Evolutionary conservation across 495 filamentous ascomycete genomes (phyloP).

Genomic region (Evansstolkia leycettana): DNA sequence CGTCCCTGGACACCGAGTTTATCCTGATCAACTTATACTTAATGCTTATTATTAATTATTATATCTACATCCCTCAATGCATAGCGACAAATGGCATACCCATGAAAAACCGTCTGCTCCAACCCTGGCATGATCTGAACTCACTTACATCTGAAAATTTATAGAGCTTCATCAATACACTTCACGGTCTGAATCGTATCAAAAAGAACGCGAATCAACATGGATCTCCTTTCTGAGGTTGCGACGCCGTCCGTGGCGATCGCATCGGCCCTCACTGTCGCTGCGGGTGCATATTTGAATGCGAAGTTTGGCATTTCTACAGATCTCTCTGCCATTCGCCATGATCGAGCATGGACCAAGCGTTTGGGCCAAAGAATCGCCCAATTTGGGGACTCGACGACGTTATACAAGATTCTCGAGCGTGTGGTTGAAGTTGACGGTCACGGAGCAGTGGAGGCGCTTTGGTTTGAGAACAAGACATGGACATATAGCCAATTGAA

Average conservation of each 20-base stretch:
- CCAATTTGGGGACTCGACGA: slow-evolving; percentile 29
- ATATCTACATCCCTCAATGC: background rate
- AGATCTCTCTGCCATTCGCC: slow-evolving; percentile 22
- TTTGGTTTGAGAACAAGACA: slow-evolving; percentile 40
- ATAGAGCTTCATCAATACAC: slow-evolving; percentile 2
- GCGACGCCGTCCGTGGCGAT: slow-evolving; percentile 20
- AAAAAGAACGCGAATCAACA: slow-evolving; percentile 4
- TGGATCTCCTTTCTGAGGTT: slow-evolving; percentile 28
- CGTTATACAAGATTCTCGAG: slow-evolving; percentile 33
- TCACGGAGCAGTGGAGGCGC: slow-evolving; percentile 20
- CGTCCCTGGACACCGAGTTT: slow-evolving; percentile 11
- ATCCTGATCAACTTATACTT: background rate
- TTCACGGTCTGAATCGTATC: background rate
- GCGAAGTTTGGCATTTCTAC: slow-evolving; percentile 33
- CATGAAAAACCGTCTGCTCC: no score
- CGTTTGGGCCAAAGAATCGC: slow-evolving; percentile 26
- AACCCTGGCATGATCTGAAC: no score
- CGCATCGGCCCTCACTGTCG: slow-evolving; percentile 26
- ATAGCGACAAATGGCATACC: no score
- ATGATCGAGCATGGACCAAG: slow-evolving; percentile 21
- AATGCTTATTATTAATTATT: background rate
- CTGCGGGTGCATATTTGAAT: slow-evolving; percentile 36
- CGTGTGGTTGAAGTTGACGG: slow-evolving; percentile 27
- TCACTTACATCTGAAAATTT: background rate
- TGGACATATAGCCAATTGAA: slow-evolving; percentile 39